A percentile compares a stretch with the other conserved stretches of the same genome.
These are phyloP conservation scores for Baudoinia panamericana DNA, from an alignment of 495 filamentous ascomycete species.

Conservation along the genomic window DNA sequence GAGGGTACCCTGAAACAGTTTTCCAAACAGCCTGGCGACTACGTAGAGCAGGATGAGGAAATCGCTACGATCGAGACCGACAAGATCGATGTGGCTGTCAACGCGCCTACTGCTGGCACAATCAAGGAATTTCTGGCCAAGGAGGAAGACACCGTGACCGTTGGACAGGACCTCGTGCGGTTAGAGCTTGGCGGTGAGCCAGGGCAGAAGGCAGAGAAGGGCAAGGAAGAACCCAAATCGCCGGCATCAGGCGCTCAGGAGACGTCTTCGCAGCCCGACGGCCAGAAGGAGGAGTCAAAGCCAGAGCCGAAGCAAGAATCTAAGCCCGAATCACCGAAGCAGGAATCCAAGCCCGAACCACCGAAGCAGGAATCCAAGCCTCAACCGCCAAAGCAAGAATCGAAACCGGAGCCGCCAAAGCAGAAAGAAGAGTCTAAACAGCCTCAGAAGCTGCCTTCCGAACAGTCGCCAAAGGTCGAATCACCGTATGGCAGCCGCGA, in stretches of 20 bases:
- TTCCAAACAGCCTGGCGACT: constrained; percentile 88
- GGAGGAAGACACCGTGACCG: constrained; percentile 90
- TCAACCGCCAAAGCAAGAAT: constrained; percentile 31
- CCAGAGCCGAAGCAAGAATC: constrained; percentile 17
- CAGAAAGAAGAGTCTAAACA: constrained; percentile 30
- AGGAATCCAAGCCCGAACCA: constrained; percentile 23
- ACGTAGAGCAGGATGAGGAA: constrained; percentile 89
- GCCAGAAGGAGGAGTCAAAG: constrained; percentile 23
- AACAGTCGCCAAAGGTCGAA: constrained; percentile 35
- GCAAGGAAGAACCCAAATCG: constrained; percentile 44
- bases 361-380: constrained; percentile 33
- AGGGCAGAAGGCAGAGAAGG: constrained; percentile 39
- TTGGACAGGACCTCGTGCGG: constrained; percentile 81
- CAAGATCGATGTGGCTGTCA: constrained; percentile 96
- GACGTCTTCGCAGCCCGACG: constrained; percentile 43
- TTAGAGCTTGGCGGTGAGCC: constrained; percentile 64
- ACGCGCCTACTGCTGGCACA: constrained; percentile 80
- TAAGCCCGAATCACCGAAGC: constrained; percentile 18
- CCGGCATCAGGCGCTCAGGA: constrained; percentile 44
- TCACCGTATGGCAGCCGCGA: constrained; percentile 59
- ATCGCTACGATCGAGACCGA: constrained; percentile 99
- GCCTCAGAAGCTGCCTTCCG: constrained; percentile 1
- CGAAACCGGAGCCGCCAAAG: constrained; percentile 34
- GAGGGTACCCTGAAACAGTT: constrained; percentile 96
- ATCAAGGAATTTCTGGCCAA: constrained; percentile 86